Base-by-base conservation (phyloP, 1,284 basidiomycete genomes). In the Rhodotorula sp. region DNA sequence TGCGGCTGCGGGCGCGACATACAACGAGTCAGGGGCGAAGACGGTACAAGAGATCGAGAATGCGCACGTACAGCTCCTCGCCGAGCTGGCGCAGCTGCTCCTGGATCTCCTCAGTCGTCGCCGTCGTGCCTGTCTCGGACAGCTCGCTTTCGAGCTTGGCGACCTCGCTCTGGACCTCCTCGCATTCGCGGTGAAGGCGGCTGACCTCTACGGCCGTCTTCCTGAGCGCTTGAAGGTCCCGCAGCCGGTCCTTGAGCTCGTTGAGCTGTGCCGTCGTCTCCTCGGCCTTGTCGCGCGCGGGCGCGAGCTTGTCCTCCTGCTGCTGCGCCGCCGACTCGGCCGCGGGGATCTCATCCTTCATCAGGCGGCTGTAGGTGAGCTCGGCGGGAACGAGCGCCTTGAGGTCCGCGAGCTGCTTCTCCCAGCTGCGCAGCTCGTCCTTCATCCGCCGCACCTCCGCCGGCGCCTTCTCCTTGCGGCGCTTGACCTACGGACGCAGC, bases 31-130 rank as follows among this genome's bases (percentile, higher is more conserved):
- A 54, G 44, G 32, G 27, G 36, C 17, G 9, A 29, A 22, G 9
- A 19, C 0, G 7, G 25, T 27, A 34, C 12, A 65, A 46, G 63
- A 39, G 8, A 7, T 5, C 2, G 21, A 34, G n/a, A 82, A 3
- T 0, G n/a, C 1, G 27, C 32, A 59, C 89, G 78, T 75, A 96
- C 94, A 94, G 85, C 65, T 90, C 84, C 29, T 81, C 82, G 1
- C 85, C 84, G 46, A 94, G 78, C 9, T 82, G 82, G 65, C 90
- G 87, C 13, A 95, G 83, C 78, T 94, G 89, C 36, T 80, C 82
- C 80, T 96, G 91, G 5, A 97, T 89, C 63, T 94, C 92, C 61
- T 93, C 91, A 1, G 88, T 86, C 0, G 92, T 94, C 81, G 89
- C 91, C 12, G 87, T 86, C 22, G 89, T 90, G 4, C 93, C 94